Conservation (phyloP, 768 basidiomycete species). For the Mycena pura region DNA sequence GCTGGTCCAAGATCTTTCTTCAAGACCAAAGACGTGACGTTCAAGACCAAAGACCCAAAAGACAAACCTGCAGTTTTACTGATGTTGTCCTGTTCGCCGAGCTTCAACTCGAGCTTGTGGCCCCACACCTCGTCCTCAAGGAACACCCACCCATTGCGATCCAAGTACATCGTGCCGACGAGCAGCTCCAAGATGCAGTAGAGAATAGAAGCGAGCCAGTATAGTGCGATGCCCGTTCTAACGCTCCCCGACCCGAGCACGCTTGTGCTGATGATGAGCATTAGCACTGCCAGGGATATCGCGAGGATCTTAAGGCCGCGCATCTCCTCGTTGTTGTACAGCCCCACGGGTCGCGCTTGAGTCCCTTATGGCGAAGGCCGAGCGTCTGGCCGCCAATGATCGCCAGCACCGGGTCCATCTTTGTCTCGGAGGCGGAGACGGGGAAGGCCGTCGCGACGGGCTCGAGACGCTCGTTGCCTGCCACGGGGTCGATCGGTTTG, state of each 20-base stretch:
- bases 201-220: constrained; percentile 1
- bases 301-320: not conserved
- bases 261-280: not conserved
- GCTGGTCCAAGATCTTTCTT: no score
- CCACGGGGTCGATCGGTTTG: constrained; percentile 27
- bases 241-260: not conserved
- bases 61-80: no score
- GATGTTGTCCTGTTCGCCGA: constrained; percentile 1
- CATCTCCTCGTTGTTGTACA: constrained; percentile 12
- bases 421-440: not conserved
- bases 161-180: constrained; percentile 17
- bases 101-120: not conserved
- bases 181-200: constrained; percentile 9
- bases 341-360: not conserved
- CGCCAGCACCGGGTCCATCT: not conserved
- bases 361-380: not conserved
- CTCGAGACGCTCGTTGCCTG: constrained; percentile 31
- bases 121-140: constrained; percentile 11
- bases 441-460: constrained; percentile 32
- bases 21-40: no score
- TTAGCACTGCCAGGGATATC: not conserved
- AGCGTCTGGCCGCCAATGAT: not conserved
- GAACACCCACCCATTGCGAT: constrained; percentile 12
- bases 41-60: no score
- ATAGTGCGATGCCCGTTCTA: not conserved